Base-by-base conservation (phyloP, 1,284 basidiomycete species). In the Tremellales sp. region DNA sequence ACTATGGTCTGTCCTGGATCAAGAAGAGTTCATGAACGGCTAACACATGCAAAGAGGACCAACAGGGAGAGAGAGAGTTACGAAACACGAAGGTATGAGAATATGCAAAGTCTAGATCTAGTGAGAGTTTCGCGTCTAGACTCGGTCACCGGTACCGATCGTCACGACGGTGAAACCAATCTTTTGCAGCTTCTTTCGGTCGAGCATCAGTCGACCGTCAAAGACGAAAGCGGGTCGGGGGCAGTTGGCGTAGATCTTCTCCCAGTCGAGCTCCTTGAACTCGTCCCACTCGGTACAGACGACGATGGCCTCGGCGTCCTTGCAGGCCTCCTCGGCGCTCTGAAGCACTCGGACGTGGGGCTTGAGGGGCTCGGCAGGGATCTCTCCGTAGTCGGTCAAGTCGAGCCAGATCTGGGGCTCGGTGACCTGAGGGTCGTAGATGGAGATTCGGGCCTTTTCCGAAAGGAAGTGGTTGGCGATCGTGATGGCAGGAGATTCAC, bases 141-240 rank as follows among this genome's bases (percentile, higher is more conserved):
- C 43, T 50, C 67, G 56, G 58, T 72, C 73, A 46, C 70, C 71
- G 42, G 69, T 70, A 61, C 73, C 73, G 57, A 75, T 75, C 52
- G 71, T 71, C 48, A 70, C 61, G 52, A 94, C 94, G 76, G 85
- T 87, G 84, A 97, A 98, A 40, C 94, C 94, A 65, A 97, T 94
- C 69, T 82, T 73, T 62, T 82, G 81, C 55, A 98, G 79, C 70
- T 81, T 81, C 49, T 84, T 82, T 12, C 83, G 83, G 70, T 97
- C 86, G 48, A 97, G 79, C 64, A 97, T 75, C 56, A 71, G 64
- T 50, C 67, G 67, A 53, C 68, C 68, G 60, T 98, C 94, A 66
- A 97, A 97, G 58, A 96, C 80, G 68, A 94, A 93, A 10, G 90
- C 90, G 29, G 94, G 94, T 80, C 97, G 97, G 70, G 86, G 87